These are phyloP conservation scores for Ogataea wickerhamii DNA, from an alignment of 805 yeast species.

Conservation along the genomic window DNA sequence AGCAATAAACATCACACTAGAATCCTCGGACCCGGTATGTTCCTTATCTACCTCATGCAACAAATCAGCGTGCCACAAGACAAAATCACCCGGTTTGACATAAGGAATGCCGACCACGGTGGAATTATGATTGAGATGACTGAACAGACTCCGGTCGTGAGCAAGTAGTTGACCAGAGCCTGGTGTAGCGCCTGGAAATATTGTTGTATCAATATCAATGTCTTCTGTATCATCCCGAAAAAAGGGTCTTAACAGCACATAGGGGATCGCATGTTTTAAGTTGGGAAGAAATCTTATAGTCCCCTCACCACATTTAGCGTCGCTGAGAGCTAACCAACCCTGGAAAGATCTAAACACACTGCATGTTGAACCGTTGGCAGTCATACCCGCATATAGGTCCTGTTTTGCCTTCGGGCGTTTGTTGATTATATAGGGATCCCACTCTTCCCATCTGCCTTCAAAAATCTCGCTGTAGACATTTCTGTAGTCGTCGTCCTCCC, in stretches of 20 bases:
- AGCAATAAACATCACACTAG: slow-evolving; percentile 38
- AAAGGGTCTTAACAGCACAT: slow-evolving; percentile 38
- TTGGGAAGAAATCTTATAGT: slow-evolving; percentile 36
- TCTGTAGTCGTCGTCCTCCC: slow-evolving; percentile 43
- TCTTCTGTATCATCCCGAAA: slow-evolving; percentile 25
- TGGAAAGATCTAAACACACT: slow-evolving; percentile 39
- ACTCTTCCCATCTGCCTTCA: slow-evolving; percentile 40
- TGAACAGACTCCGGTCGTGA: slow-evolving; percentile 25
- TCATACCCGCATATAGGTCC: slow-evolving; percentile 29
- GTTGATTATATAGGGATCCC: slow-evolving; percentile 38
- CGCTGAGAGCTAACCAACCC: slow-evolving; percentile 41
- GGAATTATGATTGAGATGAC: slow-evolving; percentile 31
- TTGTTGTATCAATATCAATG: slow-evolving; percentile 28
- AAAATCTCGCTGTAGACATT: slow-evolving; percentile 35
- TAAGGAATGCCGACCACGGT: slow-evolving; percentile 34
- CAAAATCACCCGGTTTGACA: slow-evolving; percentile 39
- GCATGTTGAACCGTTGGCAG: slow-evolving; percentile 9
- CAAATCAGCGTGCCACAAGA: slow-evolving; percentile 43
- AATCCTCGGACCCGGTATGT: slow-evolving; percentile 34
- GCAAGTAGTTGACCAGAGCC: slow-evolving; percentile 34
- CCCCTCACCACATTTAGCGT: slow-evolving; percentile 37
- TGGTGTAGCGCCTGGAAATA: slow-evolving; percentile 34
- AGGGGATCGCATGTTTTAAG: slow-evolving; percentile 35
- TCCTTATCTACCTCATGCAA: slow-evolving; percentile 39
- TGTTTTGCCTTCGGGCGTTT: slow-evolving; percentile 33